These are phyloP conservation scores for Arthroderma sp. DNA, from an alignment of 2,329 filamentous ascomycete species.

Conservation along the genomic window DNA sequence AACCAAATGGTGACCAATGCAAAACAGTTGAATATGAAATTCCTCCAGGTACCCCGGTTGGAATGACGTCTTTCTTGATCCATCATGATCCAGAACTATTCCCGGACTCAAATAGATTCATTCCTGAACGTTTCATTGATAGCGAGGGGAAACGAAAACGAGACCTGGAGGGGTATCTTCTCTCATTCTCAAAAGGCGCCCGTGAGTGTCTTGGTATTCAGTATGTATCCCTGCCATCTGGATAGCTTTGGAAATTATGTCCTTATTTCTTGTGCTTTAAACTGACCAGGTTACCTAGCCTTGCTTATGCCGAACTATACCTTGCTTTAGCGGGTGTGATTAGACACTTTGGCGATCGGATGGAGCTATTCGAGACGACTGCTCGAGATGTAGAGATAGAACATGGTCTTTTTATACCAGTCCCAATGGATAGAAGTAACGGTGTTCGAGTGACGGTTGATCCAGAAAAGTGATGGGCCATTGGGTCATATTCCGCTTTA, in stretches of 20 bases:
- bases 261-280: background rate
- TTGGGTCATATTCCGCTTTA: no score
- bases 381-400: constrained; percentile 13
- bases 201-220: constrained; percentile 14
- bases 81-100: constrained; percentile 14
- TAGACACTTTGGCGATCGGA: constrained; percentile 4
- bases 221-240: constrained; percentile 4
- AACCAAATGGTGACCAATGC: background rate
- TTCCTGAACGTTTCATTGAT: constrained; percentile 15
- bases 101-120: constrained; percentile 12
- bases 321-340: constrained; percentile 6
- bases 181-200: constrained; percentile 14
- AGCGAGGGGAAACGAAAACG: constrained; percentile 1
- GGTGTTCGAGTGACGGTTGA: constrained; percentile 1
- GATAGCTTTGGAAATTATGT: background rate
- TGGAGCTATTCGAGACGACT: constrained; percentile 8
- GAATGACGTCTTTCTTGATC: constrained; percentile 13
- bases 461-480: background rate
- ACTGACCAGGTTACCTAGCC: constrained; percentile 2
- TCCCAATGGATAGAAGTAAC: constrained; percentile 1
- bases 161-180: constrained; percentile 1
- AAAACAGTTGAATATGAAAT: constrained; percentile 6
- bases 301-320: constrained; percentile 10
- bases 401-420: constrained; percentile 8
- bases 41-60: constrained; percentile 11